Percentiles rank a stretch among this genome's conserved stretches.
These are phyloP conservation scores for Panaeolus papilionaceus DNA, from an alignment of 768 basidiomycete genomes.

Conservation along the genomic window DNA sequence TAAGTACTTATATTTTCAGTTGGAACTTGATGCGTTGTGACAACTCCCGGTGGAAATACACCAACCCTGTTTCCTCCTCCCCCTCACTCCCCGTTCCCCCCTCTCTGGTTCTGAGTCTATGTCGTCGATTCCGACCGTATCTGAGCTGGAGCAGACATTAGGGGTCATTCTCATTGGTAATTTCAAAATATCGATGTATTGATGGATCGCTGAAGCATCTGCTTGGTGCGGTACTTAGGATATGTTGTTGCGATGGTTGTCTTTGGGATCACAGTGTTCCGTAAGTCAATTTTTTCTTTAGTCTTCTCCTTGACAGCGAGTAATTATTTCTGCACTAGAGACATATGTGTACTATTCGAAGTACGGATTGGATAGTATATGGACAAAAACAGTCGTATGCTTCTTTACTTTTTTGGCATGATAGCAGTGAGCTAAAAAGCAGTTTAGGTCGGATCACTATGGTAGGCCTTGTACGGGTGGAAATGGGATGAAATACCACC, in stretches of 20 bases:
- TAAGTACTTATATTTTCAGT: neutral
- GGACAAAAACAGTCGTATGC: conserved; percentile 29
- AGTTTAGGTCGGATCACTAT: neutral
- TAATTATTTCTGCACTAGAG: conserved; percentile 23
- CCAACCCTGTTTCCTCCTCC: neutral
- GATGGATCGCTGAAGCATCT: neutral
- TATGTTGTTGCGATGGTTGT: conserved; percentile 33
- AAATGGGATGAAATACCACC: neutral
- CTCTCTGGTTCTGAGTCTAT: neutral
- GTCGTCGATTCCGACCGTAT: neutral
- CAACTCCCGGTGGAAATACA: conserved; percentile 3
- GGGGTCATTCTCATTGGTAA: conserved; percentile 36
- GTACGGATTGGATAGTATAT: conserved; percentile 24
- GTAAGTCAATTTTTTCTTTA: conserved; percentile 22
- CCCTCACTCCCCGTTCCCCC: neutral
- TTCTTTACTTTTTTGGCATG: too few species aligned
- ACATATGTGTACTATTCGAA: conserved; percentile 35
- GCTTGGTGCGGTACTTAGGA: conserved; percentile 19
- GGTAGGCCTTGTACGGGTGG: neutral
- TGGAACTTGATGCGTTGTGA: neutral
- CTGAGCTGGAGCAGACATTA: conserved; percentile 17
- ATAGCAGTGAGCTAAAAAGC: neutral
- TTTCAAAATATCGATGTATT: neutral
- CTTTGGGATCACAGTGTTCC: conserved; percentile 39
- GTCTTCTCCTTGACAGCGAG: neutral